Base-by-base conservation (phyloP, 2,329 filamentous ascomycete species). In the Aureobasidium melanogenum region DNA sequence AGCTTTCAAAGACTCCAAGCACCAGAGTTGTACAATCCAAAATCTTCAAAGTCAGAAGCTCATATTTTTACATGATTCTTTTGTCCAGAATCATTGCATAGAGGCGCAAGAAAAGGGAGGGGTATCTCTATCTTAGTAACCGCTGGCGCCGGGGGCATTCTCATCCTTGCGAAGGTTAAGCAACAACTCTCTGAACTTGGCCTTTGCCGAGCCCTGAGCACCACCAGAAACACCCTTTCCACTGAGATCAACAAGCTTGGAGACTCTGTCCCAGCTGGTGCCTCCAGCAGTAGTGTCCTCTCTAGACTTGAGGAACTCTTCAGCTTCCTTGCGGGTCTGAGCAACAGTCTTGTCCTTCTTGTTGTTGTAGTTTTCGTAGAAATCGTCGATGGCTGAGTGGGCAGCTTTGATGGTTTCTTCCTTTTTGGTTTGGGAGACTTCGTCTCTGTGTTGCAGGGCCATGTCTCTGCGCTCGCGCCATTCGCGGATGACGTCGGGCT, bases 291-390 rank as follows among this genome's bases (percentile, higher is more conserved):
- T 89, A 41, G 92, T 97, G 74, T 97, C 92, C 74, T 99, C 93
- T 63, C 92, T 85, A 74, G 81, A 91, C 60, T 84, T 87, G 50
- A 97, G 79, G 76, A 97, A 99, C 72, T 96, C 86, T 71, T 97
- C 93, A 7, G 93, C 94, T 69, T 99, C 94, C 74, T 89, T 88
- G 69, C 88, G 85, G 61, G 93, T 94, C 79, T 96, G 90, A 24
- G 88, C 82, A 67, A 97, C 88, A 63, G 84, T 85, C 83, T 97
- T 97, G 74, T 99, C 94, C 75, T 94, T 93, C 80, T 97, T 96
- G 75, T 88, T 87, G 80, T 97, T 97, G 81, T 99, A 99, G 77
- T 96, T 97, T 72, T 97, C 92, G 81, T 99, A 99, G 78, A 97
- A 99, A 74, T 97, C 94, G 74, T 99, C 94, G 66, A 99, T 96